phyloP scores from a whole-genome alignment of 768 basidiomycete genomes.

The Tephrocybe rancida region DNA sequence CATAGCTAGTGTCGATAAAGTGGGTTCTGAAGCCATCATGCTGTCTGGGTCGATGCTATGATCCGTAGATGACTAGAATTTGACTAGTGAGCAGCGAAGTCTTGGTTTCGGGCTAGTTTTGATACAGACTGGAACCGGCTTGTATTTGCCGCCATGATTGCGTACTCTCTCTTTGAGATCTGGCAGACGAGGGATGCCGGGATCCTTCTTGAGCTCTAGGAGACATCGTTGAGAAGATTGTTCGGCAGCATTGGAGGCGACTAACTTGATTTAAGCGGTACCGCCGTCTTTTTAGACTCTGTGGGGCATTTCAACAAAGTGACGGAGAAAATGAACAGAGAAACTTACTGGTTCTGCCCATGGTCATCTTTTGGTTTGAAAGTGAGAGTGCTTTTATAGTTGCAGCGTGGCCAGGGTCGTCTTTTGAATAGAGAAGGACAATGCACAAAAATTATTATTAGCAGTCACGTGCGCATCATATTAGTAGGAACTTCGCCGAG shows the following conservation, averaged over 20 bases:
- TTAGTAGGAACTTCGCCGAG: not conserved
- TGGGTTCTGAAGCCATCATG: conserved; percentile 70
- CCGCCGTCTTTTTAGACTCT: conserved; percentile 41
- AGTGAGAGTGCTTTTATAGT: not conserved
- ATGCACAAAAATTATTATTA: not conserved
- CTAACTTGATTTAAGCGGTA: conserved; percentile 46
- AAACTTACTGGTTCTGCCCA: conserved; percentile 45
- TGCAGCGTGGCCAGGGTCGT: not conserved
- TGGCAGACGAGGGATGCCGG: conserved; percentile 84
- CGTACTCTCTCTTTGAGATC: conserved; percentile 61
- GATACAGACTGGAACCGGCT: conserved; percentile 40
- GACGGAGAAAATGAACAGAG: not conserved
- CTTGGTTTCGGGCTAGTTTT: not conserved
- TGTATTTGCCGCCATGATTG: conserved; percentile 53
- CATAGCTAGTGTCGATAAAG: conserved; percentile 58
- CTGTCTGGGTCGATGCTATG: conserved; percentile 53
- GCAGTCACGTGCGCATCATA: conserved; percentile 5
- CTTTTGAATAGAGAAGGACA: no score
- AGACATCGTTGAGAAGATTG: not conserved
- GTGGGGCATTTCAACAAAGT: conserved; percentile 1
- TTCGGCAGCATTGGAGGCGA: not conserved
- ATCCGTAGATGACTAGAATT: conserved; percentile 19
- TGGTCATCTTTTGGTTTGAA: conserved; percentile 22
- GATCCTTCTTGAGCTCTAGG: conserved; percentile 85
- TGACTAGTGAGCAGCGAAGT: not conserved